Evolutionary conservation across 345 rosid genomes (phyloP), one percentile per base, ranked within the genome.

Genomic region (Psidium friedrichsthalianum): DNA sequence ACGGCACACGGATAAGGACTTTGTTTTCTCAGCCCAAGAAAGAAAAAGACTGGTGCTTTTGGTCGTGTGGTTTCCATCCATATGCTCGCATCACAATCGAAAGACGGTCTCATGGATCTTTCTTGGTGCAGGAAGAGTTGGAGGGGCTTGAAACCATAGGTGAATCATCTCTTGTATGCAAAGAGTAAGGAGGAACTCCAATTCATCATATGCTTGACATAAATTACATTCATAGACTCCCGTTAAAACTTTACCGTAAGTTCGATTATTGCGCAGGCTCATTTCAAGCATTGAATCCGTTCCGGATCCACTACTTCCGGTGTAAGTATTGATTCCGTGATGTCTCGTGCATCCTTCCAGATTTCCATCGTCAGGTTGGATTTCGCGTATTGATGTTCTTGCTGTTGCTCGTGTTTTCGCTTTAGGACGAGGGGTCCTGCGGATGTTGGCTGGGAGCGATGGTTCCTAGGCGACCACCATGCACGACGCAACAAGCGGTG

Each of bases 261-360:
- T 82, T 49, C 53, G 59, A 56, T 82, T 21, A 27, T 24, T 24
- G 27, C 40, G 87, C 90, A 90, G 92, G 51, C 64, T 92, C 36
- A 16, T 89, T 6, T 49, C 86, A 82, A 89, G 88, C n/a, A 90
- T 91, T 49, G 91, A 86, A 53, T 89, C 92, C 7, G 74, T 52
- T 53, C 91, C 93, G 0, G 93, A 88, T 85, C 94, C 94, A 3
- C 88, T 89, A 15, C 90, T 91, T 83, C 91, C 93, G 32, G 54
- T 54, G 94, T 90, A 89, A 84, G 91, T 27, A 69, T 53, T 51
- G 51, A 27, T 59, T 47, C 25, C 47, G 9, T n/a, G 32, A 54
- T 78, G 61, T 52, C 76, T 42, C 3, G 5, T n/a, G 13, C 27
- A 74, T 25, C 56, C 51, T 20, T 13, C 42, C 32, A 82, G 11